These are phyloP conservation scores for Nelumbo lutea DNA, from an alignment of 164 flowering plant species.

Conservation along the genomic window DNA sequence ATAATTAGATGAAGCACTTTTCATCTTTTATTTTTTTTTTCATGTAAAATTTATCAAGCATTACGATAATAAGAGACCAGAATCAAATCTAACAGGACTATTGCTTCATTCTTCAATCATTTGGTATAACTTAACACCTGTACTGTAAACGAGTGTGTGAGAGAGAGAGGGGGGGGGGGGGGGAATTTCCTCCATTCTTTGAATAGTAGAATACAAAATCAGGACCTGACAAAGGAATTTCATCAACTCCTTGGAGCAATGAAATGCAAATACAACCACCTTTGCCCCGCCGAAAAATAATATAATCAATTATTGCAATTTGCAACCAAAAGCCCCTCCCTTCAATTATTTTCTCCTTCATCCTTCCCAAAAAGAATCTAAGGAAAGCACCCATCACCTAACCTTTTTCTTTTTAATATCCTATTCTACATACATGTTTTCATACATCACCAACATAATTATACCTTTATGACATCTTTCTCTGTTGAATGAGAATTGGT, in stretches of 20 bases:
- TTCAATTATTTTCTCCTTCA: constrained; percentile 7
- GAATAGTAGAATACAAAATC: not conserved
- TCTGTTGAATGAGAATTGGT: constrained; percentile 31
- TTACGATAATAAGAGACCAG: not conserved
- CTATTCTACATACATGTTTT: constrained; percentile 14
- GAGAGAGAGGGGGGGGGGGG: no score
- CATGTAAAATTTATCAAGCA: not conserved
- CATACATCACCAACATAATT: constrained; percentile 9
- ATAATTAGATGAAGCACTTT: not conserved
- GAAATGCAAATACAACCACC: not conserved
- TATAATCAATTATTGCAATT: not conserved
- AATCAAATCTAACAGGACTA: not conserved
- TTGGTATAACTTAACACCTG: not conserved
- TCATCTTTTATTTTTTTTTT: not conserved
- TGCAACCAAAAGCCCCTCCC: not conserved
- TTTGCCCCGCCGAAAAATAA: not conserved
- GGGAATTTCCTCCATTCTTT: not conserved
- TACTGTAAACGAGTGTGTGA: no score
- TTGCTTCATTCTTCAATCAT: not conserved
- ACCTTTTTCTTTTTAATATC: constrained; percentile 10
- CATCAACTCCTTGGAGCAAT: not conserved
- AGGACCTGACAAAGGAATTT: not conserved
- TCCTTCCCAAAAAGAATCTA: not conserved
- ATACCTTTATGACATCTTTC: constrained; percentile 26
- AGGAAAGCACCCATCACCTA: constrained; percentile 10